These are phyloP conservation scores for Mycena sp. DNA, from an alignment of 1,284 basidiomycete genomes.

Conservation along the genomic window DNA sequence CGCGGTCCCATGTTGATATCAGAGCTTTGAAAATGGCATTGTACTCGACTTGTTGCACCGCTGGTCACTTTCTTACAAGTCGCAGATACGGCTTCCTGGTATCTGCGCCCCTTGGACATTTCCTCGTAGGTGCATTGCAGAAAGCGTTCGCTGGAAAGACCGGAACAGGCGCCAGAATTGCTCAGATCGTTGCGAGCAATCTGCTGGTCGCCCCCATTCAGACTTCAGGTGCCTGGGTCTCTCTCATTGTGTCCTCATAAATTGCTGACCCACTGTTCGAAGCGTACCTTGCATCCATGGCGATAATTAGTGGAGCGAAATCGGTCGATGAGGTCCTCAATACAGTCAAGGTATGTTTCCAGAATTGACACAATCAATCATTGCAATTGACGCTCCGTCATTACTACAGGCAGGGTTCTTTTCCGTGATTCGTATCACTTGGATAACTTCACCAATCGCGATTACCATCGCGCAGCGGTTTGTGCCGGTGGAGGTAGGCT, in stretches of 20 bases:
- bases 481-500: constrained; percentile 70
- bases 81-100: constrained; percentile 57
- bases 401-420: constrained; percentile 65
- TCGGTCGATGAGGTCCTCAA: constrained; percentile 71
- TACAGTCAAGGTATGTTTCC: constrained; percentile 61
- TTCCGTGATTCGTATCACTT: constrained; percentile 73
- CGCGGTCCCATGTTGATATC: constrained; percentile 63
- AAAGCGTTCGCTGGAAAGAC: constrained; percentile 81
- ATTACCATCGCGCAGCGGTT: constrained; percentile 80
- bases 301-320: constrained; percentile 85
- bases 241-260: too few relatives aligned
- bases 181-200: constrained; percentile 83
- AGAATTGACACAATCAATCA: background rate
- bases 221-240: constrained; percentile 45
- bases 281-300: constrained; percentile 80
- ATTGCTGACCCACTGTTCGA: too few relatives aligned
- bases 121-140: constrained; percentile 77
- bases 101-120: constrained; percentile 86
- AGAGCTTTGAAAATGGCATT: constrained; percentile 84
- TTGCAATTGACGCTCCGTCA: background rate
- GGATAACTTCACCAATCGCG: constrained; percentile 60
- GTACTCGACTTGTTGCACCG: too few relatives aligned
- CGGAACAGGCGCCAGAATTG: constrained; percentile 63
- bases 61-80: too few relatives aligned
- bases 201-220: constrained; percentile 84